Conservation (phyloP, 108 stramenopile genomes). For the Cyclotella cryptica region DNA sequence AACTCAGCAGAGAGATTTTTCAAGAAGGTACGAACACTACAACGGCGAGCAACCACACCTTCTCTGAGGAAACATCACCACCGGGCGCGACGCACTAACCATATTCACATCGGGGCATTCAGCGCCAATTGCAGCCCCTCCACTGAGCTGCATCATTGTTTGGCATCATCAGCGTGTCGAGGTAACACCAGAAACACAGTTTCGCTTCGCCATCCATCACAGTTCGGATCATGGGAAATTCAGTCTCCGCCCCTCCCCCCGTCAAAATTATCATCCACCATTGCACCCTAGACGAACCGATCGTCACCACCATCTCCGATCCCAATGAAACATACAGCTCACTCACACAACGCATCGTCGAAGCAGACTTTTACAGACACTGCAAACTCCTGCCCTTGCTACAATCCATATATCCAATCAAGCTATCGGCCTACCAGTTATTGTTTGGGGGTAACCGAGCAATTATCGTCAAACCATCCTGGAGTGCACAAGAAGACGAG, state of each 20-base stretch:
- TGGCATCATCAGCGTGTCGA: no score
- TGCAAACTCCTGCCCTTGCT: background rate
- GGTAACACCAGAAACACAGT: no score
- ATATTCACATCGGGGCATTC: no score
- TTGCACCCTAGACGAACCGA: background rate
- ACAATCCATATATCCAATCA: background rate
- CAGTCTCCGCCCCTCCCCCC: background rate
- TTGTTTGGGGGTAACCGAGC: background rate
- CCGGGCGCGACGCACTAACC: no score
- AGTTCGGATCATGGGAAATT: background rate
- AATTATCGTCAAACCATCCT: constrained; percentile 1
- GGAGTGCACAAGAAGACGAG: background rate
- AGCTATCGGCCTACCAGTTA: background rate
- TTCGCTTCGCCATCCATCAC: no score
- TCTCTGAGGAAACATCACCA: no score
- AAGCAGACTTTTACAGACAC: background rate
- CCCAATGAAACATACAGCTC: background rate
- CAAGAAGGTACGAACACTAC: no score
- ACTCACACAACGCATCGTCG: background rate
- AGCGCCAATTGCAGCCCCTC: no score
- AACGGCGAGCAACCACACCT: no score
- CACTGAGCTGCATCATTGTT: no score
- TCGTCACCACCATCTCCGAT: background rate
- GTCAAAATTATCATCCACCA: background rate
- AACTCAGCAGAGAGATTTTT: no score